Conservation (phyloP, 768 basidiomycete species). For the Termitomyces sp. region DNA sequence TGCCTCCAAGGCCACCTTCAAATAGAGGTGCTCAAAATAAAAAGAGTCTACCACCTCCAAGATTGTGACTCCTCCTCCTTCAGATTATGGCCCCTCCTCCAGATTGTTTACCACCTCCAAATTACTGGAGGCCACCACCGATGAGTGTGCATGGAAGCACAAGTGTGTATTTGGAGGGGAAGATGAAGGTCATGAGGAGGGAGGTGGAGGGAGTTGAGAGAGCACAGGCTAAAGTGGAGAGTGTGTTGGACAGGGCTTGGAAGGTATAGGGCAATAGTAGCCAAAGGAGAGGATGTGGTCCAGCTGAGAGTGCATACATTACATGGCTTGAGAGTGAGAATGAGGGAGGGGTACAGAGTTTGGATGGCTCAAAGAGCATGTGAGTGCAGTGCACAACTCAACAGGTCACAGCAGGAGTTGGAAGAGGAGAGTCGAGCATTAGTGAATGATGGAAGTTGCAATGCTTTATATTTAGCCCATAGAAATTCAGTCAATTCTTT, state of each 20-base stretch:
- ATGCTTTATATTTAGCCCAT: too few relatives aligned
- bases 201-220: slow-evolving; percentile 87
- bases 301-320: slow-evolving; percentile 78
- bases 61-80: too few relatives aligned
- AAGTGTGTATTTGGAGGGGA: slow-evolving; percentile 96
- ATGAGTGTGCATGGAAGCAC: slow-evolving; percentile 95
- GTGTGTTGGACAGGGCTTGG: slow-evolving; percentile 70
- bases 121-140: too few relatives aligned
- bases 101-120: too few relatives aligned
- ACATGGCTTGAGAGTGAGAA: slow-evolving; percentile 66
- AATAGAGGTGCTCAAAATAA: too few relatives aligned
- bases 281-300: slow-evolving; percentile 30
- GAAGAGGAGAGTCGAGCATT: slow-evolving; percentile 77
- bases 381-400: slow-evolving; percentile 59
- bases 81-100: too few relatives aligned
- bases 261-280: slow-evolving; percentile 61
- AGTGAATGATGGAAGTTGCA: too few relatives aligned
- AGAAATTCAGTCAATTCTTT: too few relatives aligned
- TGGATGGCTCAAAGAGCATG: slow-evolving; percentile 49
- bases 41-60: too few relatives aligned
- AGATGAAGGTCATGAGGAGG: slow-evolving; percentile 84
- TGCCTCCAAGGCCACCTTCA: too few relatives aligned
- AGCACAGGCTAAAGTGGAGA: slow-evolving; percentile 74
- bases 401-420: slow-evolving; percentile 57
- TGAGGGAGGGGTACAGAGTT: slow-evolving; percentile 54